phyloP scores from a whole-genome alignment of 306 rosid genomes.

The Fragaria nilgerrensis region DNA sequence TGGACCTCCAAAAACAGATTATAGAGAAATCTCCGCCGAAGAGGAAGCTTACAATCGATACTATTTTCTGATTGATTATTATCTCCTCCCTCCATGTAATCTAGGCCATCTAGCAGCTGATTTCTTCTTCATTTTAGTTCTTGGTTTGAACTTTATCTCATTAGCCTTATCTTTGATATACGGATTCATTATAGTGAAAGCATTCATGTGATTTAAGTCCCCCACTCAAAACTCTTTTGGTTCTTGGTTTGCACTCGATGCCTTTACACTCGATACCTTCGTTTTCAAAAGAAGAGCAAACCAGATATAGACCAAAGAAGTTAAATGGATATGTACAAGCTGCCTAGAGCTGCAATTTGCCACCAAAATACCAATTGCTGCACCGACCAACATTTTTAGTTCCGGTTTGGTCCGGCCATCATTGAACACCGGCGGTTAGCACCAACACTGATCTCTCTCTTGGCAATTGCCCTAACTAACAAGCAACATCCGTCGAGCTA shows the following conservation, averaged over 20 bases:
- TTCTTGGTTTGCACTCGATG: not conserved
- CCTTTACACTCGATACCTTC: not conserved
- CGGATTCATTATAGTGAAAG: not conserved
- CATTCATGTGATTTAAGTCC: not conserved
- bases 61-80: conserved; percentile 56
- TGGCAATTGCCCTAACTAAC: not conserved
- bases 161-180: not conserved
- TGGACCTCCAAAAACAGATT: conserved; percentile 84
- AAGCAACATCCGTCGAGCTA: not conserved
- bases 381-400: not conserved
- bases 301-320: not conserved
- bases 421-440: not conserved
- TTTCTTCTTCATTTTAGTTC: conserved; percentile 15
- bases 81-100: conserved; percentile 43
- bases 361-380: not conserved
- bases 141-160: not conserved
- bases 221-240: not conserved
- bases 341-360: not conserved
- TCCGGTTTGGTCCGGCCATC: not conserved
- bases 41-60: conserved; percentile 78
- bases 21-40: conserved; percentile 74
- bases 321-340: not conserved
- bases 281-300: not conserved
- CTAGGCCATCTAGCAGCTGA: conserved; percentile 41
- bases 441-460: not conserved